Evolutionary conservation across 2,329 filamentous ascomycete genomes (phyloP).

Genomic region (Clonostachys sp.): DNA sequence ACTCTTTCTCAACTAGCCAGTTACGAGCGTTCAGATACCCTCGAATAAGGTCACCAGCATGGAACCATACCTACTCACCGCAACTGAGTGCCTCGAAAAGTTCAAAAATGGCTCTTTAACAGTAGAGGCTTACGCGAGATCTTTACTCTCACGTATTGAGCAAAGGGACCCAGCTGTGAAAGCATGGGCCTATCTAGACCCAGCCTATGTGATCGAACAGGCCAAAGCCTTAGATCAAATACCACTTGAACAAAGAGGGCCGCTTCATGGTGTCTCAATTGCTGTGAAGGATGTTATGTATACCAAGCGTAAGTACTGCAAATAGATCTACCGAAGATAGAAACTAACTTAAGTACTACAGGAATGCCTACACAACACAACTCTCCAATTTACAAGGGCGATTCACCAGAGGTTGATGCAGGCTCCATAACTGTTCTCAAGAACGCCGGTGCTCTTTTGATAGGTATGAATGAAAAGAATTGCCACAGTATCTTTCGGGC

Average conservation of each 20-base stretch:
- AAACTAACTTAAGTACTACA: slow-evolving; percentile 3
- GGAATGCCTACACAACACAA: slow-evolving; percentile 51
- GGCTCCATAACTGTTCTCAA: slow-evolving; percentile 43
- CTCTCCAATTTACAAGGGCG: slow-evolving; percentile 43
- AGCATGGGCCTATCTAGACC: slow-evolving; percentile 44
- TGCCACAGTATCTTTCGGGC: no score
- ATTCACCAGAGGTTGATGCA: slow-evolving; percentile 41
- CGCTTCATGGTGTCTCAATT: slow-evolving; percentile 51
- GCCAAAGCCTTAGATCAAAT: slow-evolving; percentile 44
- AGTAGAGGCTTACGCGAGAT: slow-evolving; percentile 42
- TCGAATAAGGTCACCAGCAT: not conserved
- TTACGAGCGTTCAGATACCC: no score
- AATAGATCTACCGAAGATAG: not conserved
- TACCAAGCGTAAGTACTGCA: slow-evolving; percentile 39
- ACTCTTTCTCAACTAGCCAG: no score
- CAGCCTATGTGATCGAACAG: slow-evolving; percentile 35
- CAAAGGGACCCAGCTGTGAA: slow-evolving; percentile 35
- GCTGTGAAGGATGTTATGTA: slow-evolving; percentile 57
- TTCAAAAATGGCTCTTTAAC: slow-evolving; percentile 35
- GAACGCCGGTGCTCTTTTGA: slow-evolving; percentile 40
- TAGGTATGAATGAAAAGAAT: no score
- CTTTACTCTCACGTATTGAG: slow-evolving; percentile 37
- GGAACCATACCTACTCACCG: slow-evolving; percentile 20
- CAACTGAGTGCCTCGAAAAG: slow-evolving; percentile 29
- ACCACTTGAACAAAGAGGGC: slow-evolving; percentile 39